phyloP scores from a whole-genome alignment of 2,329 filamentous ascomycete genomes.

The Periconia digitata region DNA sequence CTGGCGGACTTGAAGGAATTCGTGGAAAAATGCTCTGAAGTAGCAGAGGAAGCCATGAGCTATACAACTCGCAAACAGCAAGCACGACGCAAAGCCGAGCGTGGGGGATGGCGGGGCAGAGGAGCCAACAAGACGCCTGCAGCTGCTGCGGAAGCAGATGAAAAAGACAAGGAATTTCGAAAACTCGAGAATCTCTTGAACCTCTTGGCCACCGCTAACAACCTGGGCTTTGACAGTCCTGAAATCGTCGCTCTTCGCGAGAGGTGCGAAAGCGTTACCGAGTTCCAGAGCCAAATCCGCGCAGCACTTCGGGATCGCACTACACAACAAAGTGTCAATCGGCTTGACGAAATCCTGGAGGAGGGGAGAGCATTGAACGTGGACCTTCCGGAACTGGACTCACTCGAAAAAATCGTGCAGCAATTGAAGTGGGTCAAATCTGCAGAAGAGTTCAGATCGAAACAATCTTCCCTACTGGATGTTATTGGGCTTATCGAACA shows the following conservation, averaged over 20 bases:
- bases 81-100: slow-evolving; percentile 93
- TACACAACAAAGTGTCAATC: slow-evolving; percentile 57
- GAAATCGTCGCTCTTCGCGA: slow-evolving; percentile 87
- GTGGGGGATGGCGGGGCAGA: slow-evolving; percentile 75
- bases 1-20: slow-evolving; percentile 81
- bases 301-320: slow-evolving; percentile 64
- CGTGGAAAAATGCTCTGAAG: slow-evolving; percentile 95
- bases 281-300: slow-evolving; percentile 77
- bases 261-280: slow-evolving; percentile 78
- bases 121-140: slow-evolving; percentile 58
- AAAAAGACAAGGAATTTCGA: slow-evolving; percentile 79
- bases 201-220: slow-evolving; percentile 79
- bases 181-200: slow-evolving; percentile 87
- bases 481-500: slow-evolving; percentile 78
- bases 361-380: slow-evolving; percentile 87
- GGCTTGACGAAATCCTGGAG: slow-evolving; percentile 90
- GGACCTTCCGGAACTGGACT: slow-evolving; percentile 85
- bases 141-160: slow-evolving; percentile 73
- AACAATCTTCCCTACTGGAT: slow-evolving; percentile 71
- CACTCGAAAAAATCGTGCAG: slow-evolving; percentile 75
- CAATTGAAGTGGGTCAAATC: slow-evolving; percentile 88
- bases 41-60: slow-evolving; percentile 94
- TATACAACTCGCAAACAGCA: slow-evolving; percentile 98
- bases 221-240: slow-evolving; percentile 88
- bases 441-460: slow-evolving; percentile 64